Percentiles rank a stretch among this genome's conserved stretches.
These are phyloP conservation scores for Penicillium hesseltinei DNA, from an alignment of 2,329 filamentous ascomycete genomes.

Conservation along the genomic window DNA sequence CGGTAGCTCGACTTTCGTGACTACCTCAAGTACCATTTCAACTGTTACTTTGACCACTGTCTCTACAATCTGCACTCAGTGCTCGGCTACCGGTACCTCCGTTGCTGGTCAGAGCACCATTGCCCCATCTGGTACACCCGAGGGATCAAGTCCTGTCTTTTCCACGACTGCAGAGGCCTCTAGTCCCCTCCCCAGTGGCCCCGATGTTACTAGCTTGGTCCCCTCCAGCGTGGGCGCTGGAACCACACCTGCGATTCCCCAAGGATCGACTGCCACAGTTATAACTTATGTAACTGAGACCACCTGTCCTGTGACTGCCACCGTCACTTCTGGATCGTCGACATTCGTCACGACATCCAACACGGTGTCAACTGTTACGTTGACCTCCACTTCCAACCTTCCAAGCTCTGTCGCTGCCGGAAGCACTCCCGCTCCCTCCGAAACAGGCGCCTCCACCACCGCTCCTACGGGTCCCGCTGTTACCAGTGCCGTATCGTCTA, in stretches of 20 bases:
- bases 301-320: slow-evolving; percentile 34
- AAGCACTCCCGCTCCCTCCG: slow-evolving; percentile 19
- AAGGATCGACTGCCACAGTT: slow-evolving; percentile 25
- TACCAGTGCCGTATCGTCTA: neutral
- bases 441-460: slow-evolving; percentile 24
- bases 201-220: neutral
- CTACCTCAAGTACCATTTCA: slow-evolving; percentile 58
- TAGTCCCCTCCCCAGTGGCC: neutral
- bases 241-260: slow-evolving; percentile 10
- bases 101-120: slow-evolving; percentile 1
- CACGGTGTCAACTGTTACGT: slow-evolving; percentile 53
- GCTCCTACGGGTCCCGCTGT: slow-evolving; percentile 32
- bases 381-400: slow-evolving; percentile 7
- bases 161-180: neutral
- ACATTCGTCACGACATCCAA: slow-evolving; percentile 55
- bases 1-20: slow-evolving; percentile 45
- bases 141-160: neutral
- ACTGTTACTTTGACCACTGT: slow-evolving; percentile 38
- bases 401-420: slow-evolving; percentile 7
- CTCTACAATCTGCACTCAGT: slow-evolving; percentile 26
- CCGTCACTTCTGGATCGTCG: slow-evolving; percentile 46
- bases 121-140: neutral
- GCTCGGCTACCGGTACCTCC: slow-evolving; percentile 17
- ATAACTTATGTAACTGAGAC: slow-evolving; percentile 32
- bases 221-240: neutral